phyloP scores from a whole-genome alignment of 2,329 filamentous ascomycete species.

The Colletotrichum cuscutae region DNA sequence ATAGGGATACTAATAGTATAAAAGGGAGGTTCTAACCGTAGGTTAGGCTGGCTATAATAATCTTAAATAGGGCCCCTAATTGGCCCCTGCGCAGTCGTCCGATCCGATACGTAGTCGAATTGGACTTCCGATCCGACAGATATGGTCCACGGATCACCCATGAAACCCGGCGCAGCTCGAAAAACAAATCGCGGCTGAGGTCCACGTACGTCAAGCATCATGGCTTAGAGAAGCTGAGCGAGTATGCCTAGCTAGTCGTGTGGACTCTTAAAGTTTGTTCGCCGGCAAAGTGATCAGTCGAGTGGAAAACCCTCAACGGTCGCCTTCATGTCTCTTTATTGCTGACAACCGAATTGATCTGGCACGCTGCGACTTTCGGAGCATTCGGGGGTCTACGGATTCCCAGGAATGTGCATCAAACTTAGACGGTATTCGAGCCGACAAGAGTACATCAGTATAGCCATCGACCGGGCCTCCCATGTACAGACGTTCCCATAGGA shows the following conservation, averaged over 20 bases:
- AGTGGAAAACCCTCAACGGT: neutral
- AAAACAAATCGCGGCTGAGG: neutral
- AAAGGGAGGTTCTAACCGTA: too few species aligned
- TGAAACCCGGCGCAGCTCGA: neutral
- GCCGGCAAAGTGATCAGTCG: neutral
- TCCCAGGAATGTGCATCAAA: neutral
- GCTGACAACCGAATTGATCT: neutral
- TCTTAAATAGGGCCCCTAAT: too few species aligned
- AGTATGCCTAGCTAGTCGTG: neutral
- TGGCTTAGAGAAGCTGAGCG: neutral
- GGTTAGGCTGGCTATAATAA: too few species aligned
- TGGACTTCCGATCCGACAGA: too few species aligned
- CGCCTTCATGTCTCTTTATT: neutral
- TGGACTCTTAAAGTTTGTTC: neutral
- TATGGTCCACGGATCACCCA: neutral
- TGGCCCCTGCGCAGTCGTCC: too few species aligned
- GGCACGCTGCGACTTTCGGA: neutral
- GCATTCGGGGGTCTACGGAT: neutral
- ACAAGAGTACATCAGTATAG: neutral
- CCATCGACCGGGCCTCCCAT: neutral
- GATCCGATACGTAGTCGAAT: too few species aligned
- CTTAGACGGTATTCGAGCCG: neutral
- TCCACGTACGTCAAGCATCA: neutral
- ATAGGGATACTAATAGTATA: too few species aligned
- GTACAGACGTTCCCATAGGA: constrained; percentile 40